These are phyloP conservation scores for Harrya chromipes DNA, from an alignment of 768 basidiomycete species.

Conservation along the genomic window DNA sequence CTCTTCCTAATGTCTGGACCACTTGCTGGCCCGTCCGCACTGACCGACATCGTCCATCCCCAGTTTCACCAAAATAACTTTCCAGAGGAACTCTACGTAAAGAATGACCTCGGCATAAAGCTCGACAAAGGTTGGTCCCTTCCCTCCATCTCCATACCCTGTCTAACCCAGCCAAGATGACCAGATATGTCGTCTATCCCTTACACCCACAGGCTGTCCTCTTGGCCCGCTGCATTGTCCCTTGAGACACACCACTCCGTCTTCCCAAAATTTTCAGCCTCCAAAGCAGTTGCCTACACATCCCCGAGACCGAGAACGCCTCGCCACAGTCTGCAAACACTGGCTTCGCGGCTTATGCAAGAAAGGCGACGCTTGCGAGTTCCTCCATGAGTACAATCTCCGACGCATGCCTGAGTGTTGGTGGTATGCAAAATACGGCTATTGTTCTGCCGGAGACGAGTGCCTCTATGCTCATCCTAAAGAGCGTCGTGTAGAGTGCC, in stretches of 20 bases:
- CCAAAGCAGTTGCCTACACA: constrained; percentile 79
- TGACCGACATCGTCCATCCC: constrained; percentile 74
- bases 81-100: constrained; percentile 74
- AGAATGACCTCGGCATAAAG: constrained; percentile 79
- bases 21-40: constrained; percentile 53
- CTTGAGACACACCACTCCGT: constrained; percentile 86
- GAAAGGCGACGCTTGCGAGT: constrained; percentile 97
- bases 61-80: constrained; percentile 96
- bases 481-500: constrained; percentile 88
- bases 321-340: constrained; percentile 96
- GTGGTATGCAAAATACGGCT: constrained; percentile 98
- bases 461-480: constrained; percentile 96
- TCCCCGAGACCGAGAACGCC: constrained; percentile 76
- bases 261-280: constrained; percentile 85
- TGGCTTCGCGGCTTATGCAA: constrained; percentile 98
- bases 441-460: constrained; percentile 95
- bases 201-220: constrained; percentile 84
- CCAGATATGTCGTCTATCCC: constrained; percentile 86
- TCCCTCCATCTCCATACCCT: neutral
- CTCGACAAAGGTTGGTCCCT: constrained; percentile 76
- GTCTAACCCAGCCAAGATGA: constrained; percentile 55
- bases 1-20: constrained; percentile 37
- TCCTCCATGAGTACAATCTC: constrained; percentile 98
- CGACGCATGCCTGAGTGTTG: constrained; percentile 98
- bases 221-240: constrained; percentile 92